Evolutionary conservation across 768 basidiomycete species (phyloP), one percentile per base, ranked within the genome.

Genomic region (Dioszegia hungarica): DNA sequence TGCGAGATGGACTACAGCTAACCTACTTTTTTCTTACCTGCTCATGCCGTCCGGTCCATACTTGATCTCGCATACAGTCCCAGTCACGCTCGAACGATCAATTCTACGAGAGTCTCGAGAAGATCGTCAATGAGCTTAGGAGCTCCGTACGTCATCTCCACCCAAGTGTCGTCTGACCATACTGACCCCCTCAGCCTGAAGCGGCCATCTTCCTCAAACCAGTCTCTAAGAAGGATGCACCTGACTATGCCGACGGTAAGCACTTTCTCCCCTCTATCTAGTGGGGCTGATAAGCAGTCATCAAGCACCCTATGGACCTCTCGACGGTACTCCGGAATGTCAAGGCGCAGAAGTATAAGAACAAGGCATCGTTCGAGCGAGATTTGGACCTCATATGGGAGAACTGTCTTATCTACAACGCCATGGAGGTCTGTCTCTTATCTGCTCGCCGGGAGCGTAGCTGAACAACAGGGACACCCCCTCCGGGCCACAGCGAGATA

Each of bases 341-440:
- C 73, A 98, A 95, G 79, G 80, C 82, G 57, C 89, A 88, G 73
- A 82, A 84, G 45, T 97, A 95, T 82, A 92, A 93, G 77, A 89
- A 86, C 28, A 98, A 98, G 78, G 81, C 84, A 62, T 89, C 93
- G 67, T 98, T 99, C 77, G 86, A 87, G 61, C 86, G 89, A 57
- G 95, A 99, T 78, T 79, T 99, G 39, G 89, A 94, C 64, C 83
- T 97, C 60, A 97, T 99, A 64, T 99, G 95, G 95, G 84, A 85
- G 43, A 99, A 98, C 63, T 97, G 94, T 76, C 83, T 87, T 61
- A 85, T 82, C 5, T 98, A 98, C 76, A 99, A 99, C 75, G 86
- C 89, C 17, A 82, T 85, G 11, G 88, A 91, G 79, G 93, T 90
- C 64, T 59, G 87, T n/a, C 81, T 24, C 20, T 56, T 14, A 27